Evolutionary conservation across 495 filamentous ascomycete species (phyloP).

Genomic region (Penicillium paxilli): DNA sequence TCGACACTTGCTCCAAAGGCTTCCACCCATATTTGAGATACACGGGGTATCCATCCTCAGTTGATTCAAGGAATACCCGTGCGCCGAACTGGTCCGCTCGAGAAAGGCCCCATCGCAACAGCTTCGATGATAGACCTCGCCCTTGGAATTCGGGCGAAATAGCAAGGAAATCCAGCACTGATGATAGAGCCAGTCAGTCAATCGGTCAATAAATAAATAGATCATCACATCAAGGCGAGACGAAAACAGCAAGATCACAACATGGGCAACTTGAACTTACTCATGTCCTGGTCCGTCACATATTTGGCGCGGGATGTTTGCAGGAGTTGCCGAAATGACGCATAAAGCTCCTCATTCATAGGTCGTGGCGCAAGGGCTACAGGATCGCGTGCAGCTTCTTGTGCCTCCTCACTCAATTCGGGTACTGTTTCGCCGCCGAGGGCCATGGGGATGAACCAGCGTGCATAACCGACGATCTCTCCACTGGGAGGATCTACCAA

Average conservation of each 20-base stretch:
- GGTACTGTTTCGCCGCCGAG: slow-evolving; percentile 5
- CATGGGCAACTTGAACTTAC: too few relatives aligned
- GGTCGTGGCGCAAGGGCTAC: slow-evolving; percentile 17
- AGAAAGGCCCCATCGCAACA: slow-evolving; percentile 50
- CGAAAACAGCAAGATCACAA: too few relatives aligned
- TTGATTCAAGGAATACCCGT: slow-evolving; percentile 55
- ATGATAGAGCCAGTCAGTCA: not conserved
- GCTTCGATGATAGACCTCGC: slow-evolving; percentile 45
- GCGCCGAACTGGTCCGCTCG: slow-evolving; percentile 48
- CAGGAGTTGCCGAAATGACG: slow-evolving; percentile 16
- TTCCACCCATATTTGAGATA: slow-evolving; percentile 57
- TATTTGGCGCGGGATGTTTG: slow-evolving; percentile 15
- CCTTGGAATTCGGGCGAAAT: slow-evolving; percentile 48
- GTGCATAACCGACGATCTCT: slow-evolving; percentile 17
- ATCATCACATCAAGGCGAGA: not conserved
- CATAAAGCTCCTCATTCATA: slow-evolving; percentile 16
- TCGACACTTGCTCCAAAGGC: slow-evolving; percentile 33
- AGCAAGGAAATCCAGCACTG: slow-evolving; percentile 47
- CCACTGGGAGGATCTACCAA: slow-evolving; percentile 13
- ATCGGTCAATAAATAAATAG: not conserved
- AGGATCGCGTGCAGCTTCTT: slow-evolving; percentile 12
- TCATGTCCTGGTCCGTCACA: slow-evolving; percentile 20
- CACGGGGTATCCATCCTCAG: slow-evolving; percentile 48
- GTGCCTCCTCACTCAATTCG: slow-evolving; percentile 17
- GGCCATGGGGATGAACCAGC: slow-evolving; percentile 23